Conservation (phyloP, 1,139 yeast genomes). For the Geotrichum histeridarum region DNA sequence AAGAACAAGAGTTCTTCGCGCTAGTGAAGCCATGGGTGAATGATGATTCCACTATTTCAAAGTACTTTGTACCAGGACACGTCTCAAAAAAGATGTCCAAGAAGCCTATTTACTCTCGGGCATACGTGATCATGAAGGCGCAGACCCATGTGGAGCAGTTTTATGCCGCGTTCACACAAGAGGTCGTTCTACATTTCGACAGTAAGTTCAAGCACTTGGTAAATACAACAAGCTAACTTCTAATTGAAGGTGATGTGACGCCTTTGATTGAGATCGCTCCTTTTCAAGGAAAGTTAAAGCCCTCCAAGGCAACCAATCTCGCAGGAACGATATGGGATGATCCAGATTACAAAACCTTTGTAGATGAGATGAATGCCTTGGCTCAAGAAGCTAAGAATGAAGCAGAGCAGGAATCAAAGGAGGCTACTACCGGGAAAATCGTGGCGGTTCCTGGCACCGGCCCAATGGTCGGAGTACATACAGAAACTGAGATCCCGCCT, state of each 20-base stretch:
- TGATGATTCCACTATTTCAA: conserved; percentile 24
- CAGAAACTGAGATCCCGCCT: conserved; percentile 17
- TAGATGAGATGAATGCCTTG: conserved; percentile 17
- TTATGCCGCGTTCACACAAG: conserved; percentile 20
- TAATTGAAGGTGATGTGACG: conserved; percentile 9
- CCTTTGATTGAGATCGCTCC: conserved; percentile 29
- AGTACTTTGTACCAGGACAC: conserved; percentile 39
- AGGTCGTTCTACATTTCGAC: conserved; percentile 13
- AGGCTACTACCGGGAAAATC: conserved; percentile 14
- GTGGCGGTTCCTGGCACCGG: conserved; percentile 20
- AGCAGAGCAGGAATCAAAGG: conserved; percentile 11
- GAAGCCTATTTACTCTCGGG: conserved; percentile 22
- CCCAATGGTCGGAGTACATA: conserved; percentile 16
- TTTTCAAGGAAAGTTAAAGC: conserved; percentile 22
- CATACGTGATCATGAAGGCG: conserved; percentile 24
- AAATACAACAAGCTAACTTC: not conserved
- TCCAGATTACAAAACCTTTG: conserved; percentile 23
- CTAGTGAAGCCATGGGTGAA: conserved; percentile 26
- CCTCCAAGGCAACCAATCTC: conserved; percentile 20
- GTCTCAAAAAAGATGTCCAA: conserved; percentile 28
- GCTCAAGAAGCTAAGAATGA: conserved; percentile 7
- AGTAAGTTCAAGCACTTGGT: conserved; percentile 13
- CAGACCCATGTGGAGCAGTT: conserved; percentile 21
- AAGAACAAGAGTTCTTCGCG: conserved; percentile 31
- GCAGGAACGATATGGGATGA: conserved; percentile 25